Conservation (phyloP, 371 early-diverging fungal species). For the Actinomucor elegans region DNA sequence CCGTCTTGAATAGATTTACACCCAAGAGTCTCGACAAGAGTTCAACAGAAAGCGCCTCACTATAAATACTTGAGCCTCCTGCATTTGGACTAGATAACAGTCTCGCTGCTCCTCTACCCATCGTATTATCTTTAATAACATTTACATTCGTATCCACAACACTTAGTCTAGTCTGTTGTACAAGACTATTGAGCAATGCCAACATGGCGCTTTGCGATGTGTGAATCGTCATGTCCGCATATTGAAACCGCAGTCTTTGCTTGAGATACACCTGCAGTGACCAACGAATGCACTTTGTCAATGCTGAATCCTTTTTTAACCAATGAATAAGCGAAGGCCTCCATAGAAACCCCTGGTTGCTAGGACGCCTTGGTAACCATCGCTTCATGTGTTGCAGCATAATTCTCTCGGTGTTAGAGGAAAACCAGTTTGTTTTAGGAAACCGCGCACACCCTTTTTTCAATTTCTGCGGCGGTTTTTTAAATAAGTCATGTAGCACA, state of each 20-base stretch:
- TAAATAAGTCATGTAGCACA: too few species aligned
- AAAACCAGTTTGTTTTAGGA: too few species aligned
- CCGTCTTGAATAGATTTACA: constrained; percentile 47
- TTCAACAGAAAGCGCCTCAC: constrained; percentile 57
- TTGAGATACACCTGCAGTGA: background rate
- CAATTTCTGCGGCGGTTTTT: too few species aligned
- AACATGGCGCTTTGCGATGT: constrained; percentile 19
- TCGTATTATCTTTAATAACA: background rate
- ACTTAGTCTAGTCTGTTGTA: background rate
- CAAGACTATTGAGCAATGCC: constrained; percentile 6
- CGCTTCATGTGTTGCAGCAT: too few species aligned
- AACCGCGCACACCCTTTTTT: too few species aligned
- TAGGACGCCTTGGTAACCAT: too few species aligned
- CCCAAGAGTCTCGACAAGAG: constrained; percentile 50
- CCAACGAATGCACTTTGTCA: too few species aligned
- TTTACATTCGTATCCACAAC: constrained; percentile 24
- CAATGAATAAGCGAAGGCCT: too few species aligned
- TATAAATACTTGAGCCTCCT: constrained; percentile 52
- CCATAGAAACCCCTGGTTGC: too few species aligned
- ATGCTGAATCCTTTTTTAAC: too few species aligned
- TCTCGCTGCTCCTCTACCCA: constrained; percentile 16
- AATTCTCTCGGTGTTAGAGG: too few species aligned
- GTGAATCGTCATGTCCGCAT: constrained; percentile 32
- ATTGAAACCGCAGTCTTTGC: constrained; percentile 15
- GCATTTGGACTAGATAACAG: constrained; percentile 49